Evolutionary conservation across 2,329 filamentous ascomycete species (phyloP).

Genomic region (Exserohilum rostratum): DNA sequence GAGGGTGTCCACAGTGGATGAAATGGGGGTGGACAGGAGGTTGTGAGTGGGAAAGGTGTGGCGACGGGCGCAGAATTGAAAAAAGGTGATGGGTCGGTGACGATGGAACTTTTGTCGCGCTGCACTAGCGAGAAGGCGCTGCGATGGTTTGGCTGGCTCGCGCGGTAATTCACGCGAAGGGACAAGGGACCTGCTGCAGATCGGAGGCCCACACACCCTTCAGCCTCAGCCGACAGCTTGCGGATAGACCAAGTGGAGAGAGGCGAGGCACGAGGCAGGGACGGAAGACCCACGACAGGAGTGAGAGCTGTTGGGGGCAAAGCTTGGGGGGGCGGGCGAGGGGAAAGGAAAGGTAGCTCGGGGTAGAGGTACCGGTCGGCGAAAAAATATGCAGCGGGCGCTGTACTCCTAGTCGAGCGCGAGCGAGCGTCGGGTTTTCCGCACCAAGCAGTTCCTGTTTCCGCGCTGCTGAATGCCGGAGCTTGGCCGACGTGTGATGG

Average conservation of each 20-base stretch:
- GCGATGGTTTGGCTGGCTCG: constrained; percentile 38
- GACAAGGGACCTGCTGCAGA: constrained; percentile 45
- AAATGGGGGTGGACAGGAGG: not conserved
- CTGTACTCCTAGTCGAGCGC: constrained; percentile 13
- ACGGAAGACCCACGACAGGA: constrained; percentile 37
- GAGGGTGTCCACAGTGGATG: constrained; percentile 25
- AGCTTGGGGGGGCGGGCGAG: constrained; percentile 10
- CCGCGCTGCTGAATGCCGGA: constrained; percentile 30
- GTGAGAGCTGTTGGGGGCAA: constrained; percentile 18
- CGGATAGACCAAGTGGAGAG: constrained; percentile 45
- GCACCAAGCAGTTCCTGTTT: constrained; percentile 30
- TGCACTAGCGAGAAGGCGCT: constrained; percentile 19
- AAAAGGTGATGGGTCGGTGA: constrained; percentile 21
- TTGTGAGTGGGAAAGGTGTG: constrained; percentile 15
- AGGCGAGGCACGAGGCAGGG: constrained; percentile 40
- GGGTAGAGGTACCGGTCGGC: constrained; percentile 24
- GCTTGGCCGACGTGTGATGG: constrained; percentile 23
- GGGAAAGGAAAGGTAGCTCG: constrained; percentile 11
- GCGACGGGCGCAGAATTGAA: constrained; percentile 22
- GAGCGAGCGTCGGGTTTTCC: constrained; percentile 30
- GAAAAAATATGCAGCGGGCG: constrained; percentile 36
- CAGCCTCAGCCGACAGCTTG: constrained; percentile 46
- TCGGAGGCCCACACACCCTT: constrained; percentile 43
- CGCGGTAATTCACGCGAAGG: constrained; percentile 40
- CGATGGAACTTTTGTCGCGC: constrained; percentile 17